phyloP scores from a whole-genome alignment of 2,329 filamentous ascomycete species.

The Amylocarpus encephaloides region DNA sequence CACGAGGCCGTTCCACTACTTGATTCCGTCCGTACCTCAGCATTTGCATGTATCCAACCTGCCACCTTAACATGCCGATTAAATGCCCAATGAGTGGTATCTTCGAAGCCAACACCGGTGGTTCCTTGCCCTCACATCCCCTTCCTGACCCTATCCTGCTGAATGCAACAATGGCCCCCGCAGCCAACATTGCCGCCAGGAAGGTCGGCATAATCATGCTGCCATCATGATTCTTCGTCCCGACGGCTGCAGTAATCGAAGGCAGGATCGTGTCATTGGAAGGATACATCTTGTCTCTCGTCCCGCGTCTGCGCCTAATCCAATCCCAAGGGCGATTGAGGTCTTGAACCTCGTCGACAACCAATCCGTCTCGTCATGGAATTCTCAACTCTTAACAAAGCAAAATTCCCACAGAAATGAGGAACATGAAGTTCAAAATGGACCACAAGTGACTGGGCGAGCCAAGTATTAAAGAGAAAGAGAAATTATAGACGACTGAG shows the following conservation, averaged over 20 bases:
- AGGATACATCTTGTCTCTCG: not conserved
- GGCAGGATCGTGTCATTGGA: constrained; percentile 1
- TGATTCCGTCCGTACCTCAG: constrained; percentile 33
- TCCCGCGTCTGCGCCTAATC: not conserved
- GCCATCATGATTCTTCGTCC: not conserved
- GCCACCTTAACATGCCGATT: constrained; percentile 36
- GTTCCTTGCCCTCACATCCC: constrained; percentile 30
- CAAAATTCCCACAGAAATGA: not conserved
- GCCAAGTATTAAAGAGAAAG: not conserved
- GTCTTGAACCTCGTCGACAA: constrained; percentile 10
- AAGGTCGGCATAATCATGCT: not conserved
- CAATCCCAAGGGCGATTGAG: constrained; percentile 9
- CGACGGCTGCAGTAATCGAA: not conserved
- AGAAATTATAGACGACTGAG: not conserved
- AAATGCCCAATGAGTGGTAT: constrained; percentile 43
- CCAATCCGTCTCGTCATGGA: constrained; percentile 12
- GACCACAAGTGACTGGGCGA: not conserved
- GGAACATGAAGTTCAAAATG: not conserved
- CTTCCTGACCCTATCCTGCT: constrained; percentile 6
- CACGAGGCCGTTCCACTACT: not conserved
- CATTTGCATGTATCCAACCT: constrained; percentile 33
- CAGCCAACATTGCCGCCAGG: not conserved
- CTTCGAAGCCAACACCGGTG: constrained; percentile 35
- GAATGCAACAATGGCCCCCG: not conserved
- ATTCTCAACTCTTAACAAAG: not conserved